Base-by-base conservation (phyloP, 164 flowering plant genomes). In the Platanus orientalis region DNA sequence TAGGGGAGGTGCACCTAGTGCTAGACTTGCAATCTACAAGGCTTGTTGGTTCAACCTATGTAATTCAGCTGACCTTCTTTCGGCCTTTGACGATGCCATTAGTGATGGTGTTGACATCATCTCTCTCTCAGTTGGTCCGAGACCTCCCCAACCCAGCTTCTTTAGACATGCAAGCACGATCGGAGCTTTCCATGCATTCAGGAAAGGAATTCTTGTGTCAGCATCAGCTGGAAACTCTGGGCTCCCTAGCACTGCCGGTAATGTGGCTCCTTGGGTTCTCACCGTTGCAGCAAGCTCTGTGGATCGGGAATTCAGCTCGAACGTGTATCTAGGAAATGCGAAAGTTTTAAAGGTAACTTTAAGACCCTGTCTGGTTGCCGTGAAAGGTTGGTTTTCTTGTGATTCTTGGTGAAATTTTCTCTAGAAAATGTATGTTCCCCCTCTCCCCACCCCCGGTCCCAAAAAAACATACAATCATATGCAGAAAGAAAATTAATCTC, bases 21-120 rank as follows among this genome's bases (percentile, higher is more conserved):
- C 91, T 6, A 74, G 91, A 63, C 82, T 86, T 17, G 83, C 87
- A 14, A 73, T 82, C 42, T 83, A 80, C 73, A 80, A 80, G 66
- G 80, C 74, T 57, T 80, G 83, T 57, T 79, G 81, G 81, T 71
- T 72, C 52, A 7, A 34, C 53, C 7, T 25, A 2, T 79, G 83
- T 34, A 69, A 55, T 36, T 74, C 64, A 40, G 79, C 83, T 9
- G 80, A 77, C 47, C 24, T 85, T 45, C 81, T 85, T 39, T 19
- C 73, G 2, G 83, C 86, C 13, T 17, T 80, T 42, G 86, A 81
- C 28, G 85, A 83, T 62, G 88, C 88, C 1, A 78, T 78, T 21
- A 14, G 54, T 42, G 88, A 83, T 66, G 83, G 82, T 1, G 90
- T 85, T 6, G 84, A 85, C 44, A 70, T 83, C 20, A 48, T 83